Percentiles rank a stretch among this genome's conserved stretches.
Conservation (phyloP, 1,139 yeast species). For the Sugiyamaella sp. region DNA sequence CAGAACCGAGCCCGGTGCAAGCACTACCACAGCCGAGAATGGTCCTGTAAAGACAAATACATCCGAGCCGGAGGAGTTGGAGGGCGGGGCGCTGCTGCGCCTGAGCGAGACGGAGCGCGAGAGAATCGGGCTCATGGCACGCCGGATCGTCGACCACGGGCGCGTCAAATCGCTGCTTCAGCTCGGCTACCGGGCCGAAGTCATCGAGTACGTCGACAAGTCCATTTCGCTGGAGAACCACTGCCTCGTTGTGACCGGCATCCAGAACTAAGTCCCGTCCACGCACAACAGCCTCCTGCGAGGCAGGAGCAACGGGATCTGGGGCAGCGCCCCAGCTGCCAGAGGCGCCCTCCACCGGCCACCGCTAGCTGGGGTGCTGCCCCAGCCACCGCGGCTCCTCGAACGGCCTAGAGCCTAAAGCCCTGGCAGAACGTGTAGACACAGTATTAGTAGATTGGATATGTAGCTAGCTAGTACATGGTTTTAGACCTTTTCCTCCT, state of each 20-base stretch:
- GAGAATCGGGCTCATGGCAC: conserved; percentile 62
- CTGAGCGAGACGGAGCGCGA: conserved; percentile 54
- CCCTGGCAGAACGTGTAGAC: not conserved
- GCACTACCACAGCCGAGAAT: conserved; percentile 13
- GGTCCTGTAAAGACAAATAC: too few relatives aligned
- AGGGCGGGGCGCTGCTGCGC: conserved; percentile 39
- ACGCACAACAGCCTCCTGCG: too few relatives aligned
- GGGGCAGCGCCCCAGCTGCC: too few relatives aligned
- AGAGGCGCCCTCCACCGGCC: not conserved
- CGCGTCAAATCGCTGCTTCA: conserved; percentile 53
- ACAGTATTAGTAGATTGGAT: not conserved
- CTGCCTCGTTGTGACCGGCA: conserved; percentile 50
- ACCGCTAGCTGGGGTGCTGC: not conserved
- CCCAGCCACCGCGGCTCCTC: not conserved
- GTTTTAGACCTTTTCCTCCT: conserved; percentile 76
- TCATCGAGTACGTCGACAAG: conserved; percentile 61
- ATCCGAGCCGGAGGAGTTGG: conserved; percentile 40
- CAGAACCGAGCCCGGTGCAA: not conserved
- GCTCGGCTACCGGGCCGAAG: conserved; percentile 45
- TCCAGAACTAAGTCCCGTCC: too few relatives aligned
- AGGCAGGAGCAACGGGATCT: too few relatives aligned
- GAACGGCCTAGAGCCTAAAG: too few relatives aligned
- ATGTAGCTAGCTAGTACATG: conserved; percentile 12
- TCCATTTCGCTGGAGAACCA: conserved; percentile 72
- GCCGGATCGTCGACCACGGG: conserved; percentile 70